These are phyloP conservation scores for Moelleriella libera DNA, from an alignment of 2,329 filamentous ascomycete genomes.

Conservation along the genomic window DNA sequence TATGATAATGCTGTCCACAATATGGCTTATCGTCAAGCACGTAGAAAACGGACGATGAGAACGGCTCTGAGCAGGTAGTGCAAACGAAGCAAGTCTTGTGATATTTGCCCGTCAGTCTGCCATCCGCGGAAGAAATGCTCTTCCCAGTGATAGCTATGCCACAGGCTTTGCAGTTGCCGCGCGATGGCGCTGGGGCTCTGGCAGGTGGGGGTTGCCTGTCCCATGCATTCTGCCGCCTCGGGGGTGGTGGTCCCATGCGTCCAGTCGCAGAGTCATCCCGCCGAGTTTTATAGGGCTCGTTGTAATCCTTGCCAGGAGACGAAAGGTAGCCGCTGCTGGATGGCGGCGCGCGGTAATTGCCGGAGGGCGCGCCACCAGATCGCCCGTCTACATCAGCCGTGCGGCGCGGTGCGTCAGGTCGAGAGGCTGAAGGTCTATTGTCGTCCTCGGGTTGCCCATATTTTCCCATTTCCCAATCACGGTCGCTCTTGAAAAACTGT, in stretches of 20 bases:
- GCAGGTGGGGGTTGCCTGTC: conserved; percentile 23
- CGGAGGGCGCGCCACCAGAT: conserved; percentile 1
- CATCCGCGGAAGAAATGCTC: conserved; percentile 86
- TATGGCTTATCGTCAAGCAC: conserved; percentile 78
- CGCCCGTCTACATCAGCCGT: conserved; percentile 9
- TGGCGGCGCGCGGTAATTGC: neutral
- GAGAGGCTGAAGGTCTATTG: conserved; percentile 13
- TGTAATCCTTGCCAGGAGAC: conserved; percentile 1
- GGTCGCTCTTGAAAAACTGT: conserved; percentile 20
- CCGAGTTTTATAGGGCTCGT: neutral
- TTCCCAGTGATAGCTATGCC: conserved; percentile 68
- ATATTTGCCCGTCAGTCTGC: conserved; percentile 80
- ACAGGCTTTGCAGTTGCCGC: conserved; percentile 76
- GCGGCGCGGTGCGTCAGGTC: conserved; percentile 18
- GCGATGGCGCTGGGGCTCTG: conserved; percentile 28
- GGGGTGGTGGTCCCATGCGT: neutral
- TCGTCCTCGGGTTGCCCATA: conserved; percentile 35
- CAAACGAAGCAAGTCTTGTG: conserved; percentile 95
- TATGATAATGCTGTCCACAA: conserved; percentile 86
- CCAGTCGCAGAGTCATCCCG: neutral
- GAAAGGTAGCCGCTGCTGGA: conserved; percentile 3
- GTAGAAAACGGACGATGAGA: conserved; percentile 83
- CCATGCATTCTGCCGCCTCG: neutral
- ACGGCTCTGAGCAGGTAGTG: conserved; percentile 66
- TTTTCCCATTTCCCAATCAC: conserved; percentile 41